Evolutionary conservation across 345 rosid species (phyloP), one percentile per base, ranked within the genome.

Genomic region (Gossypium sturtianum): DNA sequence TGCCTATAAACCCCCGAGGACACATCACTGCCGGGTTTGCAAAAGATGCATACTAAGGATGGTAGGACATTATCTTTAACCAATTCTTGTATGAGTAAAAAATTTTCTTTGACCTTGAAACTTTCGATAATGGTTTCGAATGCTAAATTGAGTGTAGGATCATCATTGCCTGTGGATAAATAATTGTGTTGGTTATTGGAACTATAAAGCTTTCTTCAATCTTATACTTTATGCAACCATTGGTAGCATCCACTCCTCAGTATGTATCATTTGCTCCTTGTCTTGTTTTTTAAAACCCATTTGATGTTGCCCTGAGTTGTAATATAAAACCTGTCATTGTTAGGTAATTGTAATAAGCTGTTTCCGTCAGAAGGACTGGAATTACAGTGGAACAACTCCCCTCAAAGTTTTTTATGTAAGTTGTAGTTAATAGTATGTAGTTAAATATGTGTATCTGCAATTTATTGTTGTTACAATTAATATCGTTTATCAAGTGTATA

Each of bases 91-190:
- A 19, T 22, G 61, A 25, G 59, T 43, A 41, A 9, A 63, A 1
- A 7, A n/a, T 27, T 38, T 59, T 23, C n/a, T 67, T 65, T 74
- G 4, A 59, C 20, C 16, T 3, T 38, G 23, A 27, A 34, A 17
- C 27, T 41, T 61, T 17, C 47, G 59, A 17, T 58, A 38, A 54
- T 38, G 53, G 71, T 71, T 43, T 68, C 53, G 19, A 13, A 71
- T 81, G 59, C 9, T 70, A 54, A 47, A 80, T 79, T 74, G 57
- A 79, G 71, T 59, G 43, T 84, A 94, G 98, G 98, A 94, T 74
- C 98, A 94, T 71, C 98, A 94, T 75, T 94, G 98, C 80, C 70
- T 82, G 74, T 94, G 98, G 98, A 89, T 89, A 79, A 93, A 90
- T 72, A 92, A 94, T 76, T 92, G 98, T 80, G 93, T 94, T 80